Percentiles rank a stretch among this genome's conserved stretches.
Evolutionary conservation across 768 basidiomycete genomes (phyloP).

Genomic region (Pholiota microspora): DNA sequence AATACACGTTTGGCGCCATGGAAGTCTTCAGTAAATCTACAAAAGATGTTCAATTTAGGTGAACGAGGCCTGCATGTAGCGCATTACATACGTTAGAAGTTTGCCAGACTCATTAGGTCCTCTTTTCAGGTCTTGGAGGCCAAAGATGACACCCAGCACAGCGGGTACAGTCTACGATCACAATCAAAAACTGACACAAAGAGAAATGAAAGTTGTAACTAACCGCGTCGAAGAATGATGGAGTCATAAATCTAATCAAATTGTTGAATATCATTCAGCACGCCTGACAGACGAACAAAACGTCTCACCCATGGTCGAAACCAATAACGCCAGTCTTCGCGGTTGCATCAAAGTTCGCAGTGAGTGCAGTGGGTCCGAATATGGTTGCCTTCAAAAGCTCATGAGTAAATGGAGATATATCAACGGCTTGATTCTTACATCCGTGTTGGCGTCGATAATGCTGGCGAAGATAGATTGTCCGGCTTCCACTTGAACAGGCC

Average conservation of each 20-base stretch:
- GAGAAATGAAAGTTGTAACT: conserved; percentile 4
- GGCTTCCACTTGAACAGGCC: conserved; percentile 24
- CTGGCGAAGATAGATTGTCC: conserved; percentile 33
- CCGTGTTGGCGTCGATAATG: conserved; percentile 36
- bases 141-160: conserved; percentile 44
- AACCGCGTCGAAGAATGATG: conserved; percentile 40
- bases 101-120: conserved; percentile 36
- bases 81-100: conserved; percentile 33
- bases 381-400: conserved; percentile 17
- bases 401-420: background rate
- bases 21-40: conserved; percentile 34
- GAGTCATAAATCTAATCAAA: conserved; percentile 26
- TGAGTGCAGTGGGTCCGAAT: conserved; percentile 21
- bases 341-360: conserved; percentile 20
- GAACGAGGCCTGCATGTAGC: too few relatives aligned
- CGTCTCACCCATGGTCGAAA: conserved; percentile 12
- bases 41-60: background rate
- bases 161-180: conserved; percentile 38
- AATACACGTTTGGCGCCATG: conserved; percentile 27
- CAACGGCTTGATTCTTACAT: conserved; percentile 27
- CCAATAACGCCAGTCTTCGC: conserved; percentile 24
- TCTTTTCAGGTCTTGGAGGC: conserved; percentile 37
- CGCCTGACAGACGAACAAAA: background rate
- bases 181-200: background rate
- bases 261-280: background rate